Evolutionary conservation across 2,329 filamentous ascomycete genomes (phyloP).

Genomic region (Colletotrichum sp.): DNA sequence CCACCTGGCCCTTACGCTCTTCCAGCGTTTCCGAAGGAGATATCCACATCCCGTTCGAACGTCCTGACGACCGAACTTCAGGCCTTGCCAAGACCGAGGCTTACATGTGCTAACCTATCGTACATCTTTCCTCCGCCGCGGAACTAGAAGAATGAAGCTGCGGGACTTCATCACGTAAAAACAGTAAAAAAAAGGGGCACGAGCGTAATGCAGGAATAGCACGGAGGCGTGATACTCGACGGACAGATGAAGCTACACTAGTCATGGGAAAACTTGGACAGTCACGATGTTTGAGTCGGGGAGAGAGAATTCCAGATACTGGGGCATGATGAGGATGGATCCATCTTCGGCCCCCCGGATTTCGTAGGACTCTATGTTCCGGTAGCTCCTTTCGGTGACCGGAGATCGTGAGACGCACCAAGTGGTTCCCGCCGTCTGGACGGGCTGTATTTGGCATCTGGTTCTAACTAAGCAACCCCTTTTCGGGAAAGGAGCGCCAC

Average conservation of each 20-base stretch:
- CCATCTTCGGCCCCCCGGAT: background rate
- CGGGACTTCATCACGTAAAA: background rate
- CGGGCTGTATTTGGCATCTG: background rate
- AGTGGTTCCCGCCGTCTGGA: background rate
- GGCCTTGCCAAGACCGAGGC: constrained; percentile 10
- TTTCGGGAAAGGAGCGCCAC: background rate
- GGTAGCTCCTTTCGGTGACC: background rate
- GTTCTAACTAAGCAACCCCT: background rate
- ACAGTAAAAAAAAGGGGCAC: background rate
- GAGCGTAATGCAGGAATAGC: background rate
- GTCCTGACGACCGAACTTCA: constrained; percentile 4
- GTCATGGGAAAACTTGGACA: background rate
- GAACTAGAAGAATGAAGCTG: background rate
- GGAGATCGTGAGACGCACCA: constrained; percentile 11
- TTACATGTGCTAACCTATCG: background rate
- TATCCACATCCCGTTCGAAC: background rate
- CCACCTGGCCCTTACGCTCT: background rate
- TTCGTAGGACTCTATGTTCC: background rate
- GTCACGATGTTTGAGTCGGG: background rate
- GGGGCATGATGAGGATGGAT: background rate
- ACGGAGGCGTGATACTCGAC: background rate
- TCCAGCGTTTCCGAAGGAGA: background rate
- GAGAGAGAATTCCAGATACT: background rate
- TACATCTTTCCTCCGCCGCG: background rate
- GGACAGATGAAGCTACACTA: background rate